Evolutionary conservation across 768 basidiomycete genomes (phyloP), one percentile per base, ranked within the genome.

Genomic region (Hypholoma sublateritium): DNA sequence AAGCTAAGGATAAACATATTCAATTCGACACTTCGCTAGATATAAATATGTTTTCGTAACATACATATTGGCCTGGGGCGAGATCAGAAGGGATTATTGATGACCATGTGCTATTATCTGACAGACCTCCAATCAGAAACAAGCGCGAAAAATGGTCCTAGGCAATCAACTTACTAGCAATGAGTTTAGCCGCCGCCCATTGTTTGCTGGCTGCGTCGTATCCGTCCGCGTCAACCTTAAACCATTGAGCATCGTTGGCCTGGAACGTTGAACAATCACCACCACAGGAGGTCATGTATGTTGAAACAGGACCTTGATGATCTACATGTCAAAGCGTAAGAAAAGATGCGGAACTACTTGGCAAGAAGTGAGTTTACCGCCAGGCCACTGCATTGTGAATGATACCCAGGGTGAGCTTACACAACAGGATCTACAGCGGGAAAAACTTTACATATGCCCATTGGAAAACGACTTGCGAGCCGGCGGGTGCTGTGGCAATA

Each of bases 281-380:
- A 53, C 72, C 71, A 65, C 80, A 82, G 12, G 76, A 76, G 25
- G 78, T 69, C 80, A 82, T 81, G 62, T 80, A 80, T n/a, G 77
- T 80, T 24, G 76, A 77, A 19, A 80, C 74, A 24, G 78, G 79
- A 4, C 80, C 80, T 64, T 76, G 69, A 64, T 80, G 81, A 61
- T 80, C 80, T 78, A 34, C 37, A 47, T 35, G 25, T 36, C 19
- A 49, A 54, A 56, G 41, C 25, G 52, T 59, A 46, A 34, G 48
- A 35, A 16, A 24, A 46, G 21, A 62, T 14, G 45, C 56, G 22
- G 21, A 17, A 14, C 14, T 14, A 45, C 35, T 32, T 14, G 19
- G 61, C 60, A 45, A 50, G 37, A 54, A 36, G 56, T 32, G 52
- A 25, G 32, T 50, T 57, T 60, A 74, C 75, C 75, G 47, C 65